Conservation (phyloP, 1,284 basidiomycete genomes). For the Cryptococcus floricola region DNA sequence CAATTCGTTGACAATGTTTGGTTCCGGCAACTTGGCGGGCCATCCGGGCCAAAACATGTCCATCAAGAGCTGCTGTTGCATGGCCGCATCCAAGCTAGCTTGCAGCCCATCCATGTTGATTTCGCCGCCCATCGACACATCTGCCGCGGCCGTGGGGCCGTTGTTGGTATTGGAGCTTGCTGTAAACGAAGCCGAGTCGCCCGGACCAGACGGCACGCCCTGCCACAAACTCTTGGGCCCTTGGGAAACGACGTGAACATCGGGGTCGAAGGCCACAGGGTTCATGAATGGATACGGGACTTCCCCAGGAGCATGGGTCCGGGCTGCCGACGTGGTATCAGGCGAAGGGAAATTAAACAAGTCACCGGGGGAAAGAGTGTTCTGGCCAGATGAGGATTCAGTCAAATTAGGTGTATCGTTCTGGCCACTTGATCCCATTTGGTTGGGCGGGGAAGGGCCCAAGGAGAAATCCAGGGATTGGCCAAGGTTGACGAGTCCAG, state of each 20-base stretch:
- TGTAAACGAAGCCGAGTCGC: neutral
- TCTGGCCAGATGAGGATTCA: conserved; percentile 8
- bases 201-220: neutral
- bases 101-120: conserved; percentile 17
- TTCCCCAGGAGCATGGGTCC: neutral
- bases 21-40: conserved; percentile 46
- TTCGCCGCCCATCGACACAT: conserved; percentile 9
- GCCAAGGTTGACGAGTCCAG: neutral
- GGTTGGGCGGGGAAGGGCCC: neutral
- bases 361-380: conserved; percentile 32
- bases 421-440: conserved; percentile 5
- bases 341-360: conserved; percentile 43
- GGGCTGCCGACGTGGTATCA: neutral
- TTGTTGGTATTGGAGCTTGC: no score
- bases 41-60: conserved; percentile 50
- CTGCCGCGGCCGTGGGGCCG: neutral
- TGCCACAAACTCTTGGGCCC: no score
- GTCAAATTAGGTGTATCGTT: neutral
- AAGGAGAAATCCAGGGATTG: neutral
- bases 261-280: neutral
- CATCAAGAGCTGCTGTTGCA: conserved; percentile 39
- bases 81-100: conserved; percentile 21
- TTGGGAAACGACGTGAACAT: neutral
- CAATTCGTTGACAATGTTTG: conserved; percentile 46
- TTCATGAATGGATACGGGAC: neutral